Percentiles rank a stretch among this genome's conserved stretches.
phyloP scores from a whole-genome alignment of 441 rosid species.

The Manihot esculenta region DNA sequence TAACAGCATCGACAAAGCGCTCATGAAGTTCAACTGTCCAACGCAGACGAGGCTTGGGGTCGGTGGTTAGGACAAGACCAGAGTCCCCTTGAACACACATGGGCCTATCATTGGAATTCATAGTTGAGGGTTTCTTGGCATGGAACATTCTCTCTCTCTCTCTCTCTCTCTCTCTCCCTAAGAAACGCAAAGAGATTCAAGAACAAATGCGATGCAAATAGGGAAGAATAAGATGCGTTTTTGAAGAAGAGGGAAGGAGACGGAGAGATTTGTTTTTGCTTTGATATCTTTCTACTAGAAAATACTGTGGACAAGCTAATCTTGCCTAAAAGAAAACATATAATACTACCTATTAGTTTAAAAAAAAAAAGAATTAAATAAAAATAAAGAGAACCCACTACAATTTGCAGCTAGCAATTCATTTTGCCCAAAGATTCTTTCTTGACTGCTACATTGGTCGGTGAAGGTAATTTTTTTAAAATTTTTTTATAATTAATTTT shows the following conservation, averaged over 20 bases:
- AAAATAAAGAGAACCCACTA: too few relatives aligned
- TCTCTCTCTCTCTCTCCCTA: slow-evolving; percentile 27
- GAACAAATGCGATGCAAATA: slow-evolving; percentile 92
- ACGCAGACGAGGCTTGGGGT: slow-evolving; percentile 98
- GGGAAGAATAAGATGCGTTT: slow-evolving; percentile 77
- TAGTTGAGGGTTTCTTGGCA: slow-evolving; percentile 80
- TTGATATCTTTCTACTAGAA: not conserved
- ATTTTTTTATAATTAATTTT: too few relatives aligned
- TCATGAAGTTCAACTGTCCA: slow-evolving; percentile 99
- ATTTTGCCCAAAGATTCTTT: too few relatives aligned
- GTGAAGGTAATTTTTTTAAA: too few relatives aligned
- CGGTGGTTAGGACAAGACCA: slow-evolving; percentile 98
- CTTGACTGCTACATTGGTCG: too few relatives aligned
- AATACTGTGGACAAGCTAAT: slow-evolving; percentile 16
- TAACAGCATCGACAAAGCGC: slow-evolving; percentile 96
- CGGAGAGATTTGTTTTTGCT: not conserved
- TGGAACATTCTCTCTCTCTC: slow-evolving; percentile 73
- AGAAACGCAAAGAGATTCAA: slow-evolving; percentile 49
- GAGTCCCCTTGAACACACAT: slow-evolving; percentile 98
- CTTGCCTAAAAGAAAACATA: slow-evolving; percentile 20
- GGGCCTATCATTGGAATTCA: slow-evolving; percentile 89
- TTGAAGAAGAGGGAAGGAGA: slow-evolving; percentile 43
- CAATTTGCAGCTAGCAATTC: too few relatives aligned
- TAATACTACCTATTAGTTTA: slow-evolving; percentile 4
- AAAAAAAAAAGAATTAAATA: not conserved